Conservation (phyloP, 495 filamentous ascomycete species). For the Sordaria brevicollis region DNA sequence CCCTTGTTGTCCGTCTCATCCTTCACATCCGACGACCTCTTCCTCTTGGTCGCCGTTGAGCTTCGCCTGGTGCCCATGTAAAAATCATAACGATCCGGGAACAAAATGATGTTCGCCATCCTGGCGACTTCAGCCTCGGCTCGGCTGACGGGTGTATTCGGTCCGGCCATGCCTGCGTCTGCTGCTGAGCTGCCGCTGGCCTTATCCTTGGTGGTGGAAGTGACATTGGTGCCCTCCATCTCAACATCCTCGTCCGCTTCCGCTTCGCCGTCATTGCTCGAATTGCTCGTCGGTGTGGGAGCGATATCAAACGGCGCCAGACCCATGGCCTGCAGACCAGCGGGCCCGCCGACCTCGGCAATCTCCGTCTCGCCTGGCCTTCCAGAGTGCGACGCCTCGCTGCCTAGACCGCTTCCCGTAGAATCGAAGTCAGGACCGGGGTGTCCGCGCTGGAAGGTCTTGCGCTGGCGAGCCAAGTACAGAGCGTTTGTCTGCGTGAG, state of each 20-base stretch:
- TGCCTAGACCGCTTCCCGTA: constrained; percentile 35
- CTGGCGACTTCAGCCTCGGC: constrained; percentile 38
- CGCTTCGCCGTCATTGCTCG: background rate
- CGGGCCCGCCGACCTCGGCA: constrained; percentile 34
- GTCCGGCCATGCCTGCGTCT: background rate
- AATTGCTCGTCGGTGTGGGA: constrained; percentile 13
- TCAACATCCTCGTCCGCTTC: constrained; percentile 12
- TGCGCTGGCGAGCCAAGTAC: constrained; percentile 68
- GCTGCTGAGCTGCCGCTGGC: background rate
- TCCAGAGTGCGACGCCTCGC: constrained; percentile 33
- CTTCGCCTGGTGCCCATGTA: constrained; percentile 28
- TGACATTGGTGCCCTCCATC: constrained; percentile 10
- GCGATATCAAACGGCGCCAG: constrained; percentile 35
- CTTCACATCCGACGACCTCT: background rate
- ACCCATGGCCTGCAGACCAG: constrained; percentile 38
- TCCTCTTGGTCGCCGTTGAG: constrained; percentile 12
- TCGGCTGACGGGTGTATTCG: constrained; percentile 14
- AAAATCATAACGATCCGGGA: constrained; percentile 40
- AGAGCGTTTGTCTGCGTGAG: constrained; percentile 67
- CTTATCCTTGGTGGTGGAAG: background rate
- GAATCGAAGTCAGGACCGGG: constrained; percentile 63
- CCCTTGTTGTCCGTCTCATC: background rate
- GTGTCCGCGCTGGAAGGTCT: constrained; percentile 54
- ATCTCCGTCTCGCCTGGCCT: constrained; percentile 36
- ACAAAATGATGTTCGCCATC: constrained; percentile 40